These are phyloP conservation scores for Boletus reticulatus DNA, from an alignment of 768 basidiomycete species.

Conservation along the genomic window DNA sequence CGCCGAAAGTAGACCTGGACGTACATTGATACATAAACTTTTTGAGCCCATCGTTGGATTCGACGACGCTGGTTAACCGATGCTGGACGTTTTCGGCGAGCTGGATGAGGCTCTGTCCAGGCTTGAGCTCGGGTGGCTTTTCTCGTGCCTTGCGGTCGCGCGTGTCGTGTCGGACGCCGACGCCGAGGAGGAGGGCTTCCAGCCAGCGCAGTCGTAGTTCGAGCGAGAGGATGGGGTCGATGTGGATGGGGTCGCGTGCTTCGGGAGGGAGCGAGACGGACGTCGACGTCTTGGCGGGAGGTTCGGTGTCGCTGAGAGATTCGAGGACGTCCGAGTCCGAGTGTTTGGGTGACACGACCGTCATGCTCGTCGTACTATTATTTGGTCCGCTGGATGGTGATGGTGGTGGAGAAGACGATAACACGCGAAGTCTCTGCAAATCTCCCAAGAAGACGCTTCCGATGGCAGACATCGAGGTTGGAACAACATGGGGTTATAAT, in stretches of 20 bases:
- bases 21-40: slow-evolving; percentile 75
- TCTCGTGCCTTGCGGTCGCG: slow-evolving; percentile 41
- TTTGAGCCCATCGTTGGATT: slow-evolving; percentile 67
- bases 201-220: slow-evolving; percentile 78
- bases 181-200: slow-evolving; percentile 72
- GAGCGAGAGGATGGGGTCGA: slow-evolving; percentile 67
- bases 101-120: slow-evolving; percentile 54
- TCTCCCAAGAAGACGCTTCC: slow-evolving; percentile 85
- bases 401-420: slow-evolving; percentile 55
- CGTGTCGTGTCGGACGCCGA: slow-evolving; percentile 43
- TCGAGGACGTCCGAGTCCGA: slow-evolving; percentile 18
- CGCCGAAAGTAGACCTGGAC: slow-evolving; percentile 12
- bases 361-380: slow-evolving; percentile 11
- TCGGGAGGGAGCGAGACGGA: slow-evolving; percentile 3
- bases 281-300: slow-evolving; percentile 11
- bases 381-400: slow-evolving; percentile 24
- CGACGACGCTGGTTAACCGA: slow-evolving; percentile 54
- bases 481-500: not conserved
- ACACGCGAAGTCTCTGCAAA: slow-evolving; percentile 59
- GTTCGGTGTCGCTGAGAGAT: slow-evolving; percentile 19
- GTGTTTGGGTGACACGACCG: slow-evolving; percentile 11
- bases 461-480: slow-evolving; percentile 45
- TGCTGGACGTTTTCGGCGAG: slow-evolving; percentile 61
- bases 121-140: slow-evolving; percentile 39
- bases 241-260: slow-evolving; percentile 22